Conservation (phyloP, 441 rosid species). For the Flueggea neowawraea region DNA sequence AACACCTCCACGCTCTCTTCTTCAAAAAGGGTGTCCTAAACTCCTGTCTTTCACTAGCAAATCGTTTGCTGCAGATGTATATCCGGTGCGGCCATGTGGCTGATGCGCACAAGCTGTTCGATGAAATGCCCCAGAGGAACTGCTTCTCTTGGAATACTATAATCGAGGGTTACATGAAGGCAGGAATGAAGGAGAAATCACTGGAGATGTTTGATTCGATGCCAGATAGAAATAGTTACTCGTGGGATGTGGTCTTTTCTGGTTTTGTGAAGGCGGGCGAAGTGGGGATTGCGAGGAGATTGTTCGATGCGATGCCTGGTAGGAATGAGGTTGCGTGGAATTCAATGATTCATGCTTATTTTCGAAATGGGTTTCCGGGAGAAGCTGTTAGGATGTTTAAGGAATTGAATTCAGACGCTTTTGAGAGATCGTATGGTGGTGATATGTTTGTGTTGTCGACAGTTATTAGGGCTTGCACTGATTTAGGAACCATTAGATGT, state of each 20-base stretch:
- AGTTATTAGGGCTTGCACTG: constrained; percentile 55
- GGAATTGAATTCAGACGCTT: constrained; percentile 32
- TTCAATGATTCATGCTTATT: constrained; percentile 61
- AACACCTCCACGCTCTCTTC: constrained; percentile 49
- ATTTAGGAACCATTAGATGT: constrained; percentile 44
- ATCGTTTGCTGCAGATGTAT: constrained; percentile 57
- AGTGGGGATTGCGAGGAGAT: constrained; percentile 39
- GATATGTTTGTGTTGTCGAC: constrained; percentile 59
- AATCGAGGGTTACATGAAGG: constrained; percentile 68
- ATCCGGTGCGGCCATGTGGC: constrained; percentile 29
- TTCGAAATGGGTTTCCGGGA: constrained; percentile 31
- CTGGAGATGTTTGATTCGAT: constrained; percentile 45
- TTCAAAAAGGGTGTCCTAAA: constrained; percentile 55
- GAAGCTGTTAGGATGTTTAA: constrained; percentile 61
- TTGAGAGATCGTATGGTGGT: constrained; percentile 21
- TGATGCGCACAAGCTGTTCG: constrained; percentile 51
- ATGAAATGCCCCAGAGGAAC: constrained; percentile 64
- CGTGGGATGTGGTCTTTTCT: constrained; percentile 71
- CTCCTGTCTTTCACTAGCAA: constrained; percentile 42
- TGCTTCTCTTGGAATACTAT: constrained; percentile 79
- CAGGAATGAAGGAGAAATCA: constrained; percentile 39
- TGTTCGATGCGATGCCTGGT: constrained; percentile 62
- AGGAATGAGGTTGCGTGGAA: constrained; percentile 57
- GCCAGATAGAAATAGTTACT: constrained; percentile 54
- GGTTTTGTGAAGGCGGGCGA: constrained; percentile 63